These are phyloP conservation scores for Candida tetrigidarum DNA, from an alignment of 1,139 yeast genomes.

Conservation along the genomic window DNA sequence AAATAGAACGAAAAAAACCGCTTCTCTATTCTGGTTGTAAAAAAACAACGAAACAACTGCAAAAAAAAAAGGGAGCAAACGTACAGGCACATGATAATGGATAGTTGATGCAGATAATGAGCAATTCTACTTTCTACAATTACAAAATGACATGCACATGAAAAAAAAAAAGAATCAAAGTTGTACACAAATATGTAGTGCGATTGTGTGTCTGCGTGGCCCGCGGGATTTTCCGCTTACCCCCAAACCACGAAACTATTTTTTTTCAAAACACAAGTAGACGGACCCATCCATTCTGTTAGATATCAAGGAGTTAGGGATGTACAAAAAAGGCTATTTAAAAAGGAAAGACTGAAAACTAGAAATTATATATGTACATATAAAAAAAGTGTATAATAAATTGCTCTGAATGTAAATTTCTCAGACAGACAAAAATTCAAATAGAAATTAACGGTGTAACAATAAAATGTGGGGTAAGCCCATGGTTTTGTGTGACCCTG, in stretches of 20 bases:
- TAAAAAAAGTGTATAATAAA: not conserved
- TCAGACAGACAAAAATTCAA: not conserved
- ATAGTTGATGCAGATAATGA: too few species aligned
- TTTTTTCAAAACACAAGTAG: not conserved
- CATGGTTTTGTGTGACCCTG: conserved; percentile 1
- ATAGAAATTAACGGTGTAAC: not conserved
- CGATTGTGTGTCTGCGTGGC: too few species aligned
- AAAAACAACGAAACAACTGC: conserved; percentile 3
- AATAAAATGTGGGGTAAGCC: not conserved
- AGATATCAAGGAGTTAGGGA: not conserved
- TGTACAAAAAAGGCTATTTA: not conserved
- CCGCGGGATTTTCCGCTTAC: too few species aligned
- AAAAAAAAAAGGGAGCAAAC: conserved; percentile 4
- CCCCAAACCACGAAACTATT: not conserved
- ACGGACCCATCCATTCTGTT: not conserved
- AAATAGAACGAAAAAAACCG: not conserved
- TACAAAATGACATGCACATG: not conserved
- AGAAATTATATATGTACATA: too few species aligned
- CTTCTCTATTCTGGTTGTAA: not conserved
- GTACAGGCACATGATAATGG: not conserved
- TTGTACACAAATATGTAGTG: too few species aligned
- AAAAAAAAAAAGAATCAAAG: too few species aligned
- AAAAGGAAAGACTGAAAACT: not conserved
- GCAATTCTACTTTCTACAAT: not conserved
- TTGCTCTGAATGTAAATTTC: conserved; percentile 1